A percentile compares a stretch with the other conserved stretches of the same genome.
Evolutionary conservation across 2,329 filamentous ascomycete species (phyloP).

Genomic region (Knufia fluminis): DNA sequence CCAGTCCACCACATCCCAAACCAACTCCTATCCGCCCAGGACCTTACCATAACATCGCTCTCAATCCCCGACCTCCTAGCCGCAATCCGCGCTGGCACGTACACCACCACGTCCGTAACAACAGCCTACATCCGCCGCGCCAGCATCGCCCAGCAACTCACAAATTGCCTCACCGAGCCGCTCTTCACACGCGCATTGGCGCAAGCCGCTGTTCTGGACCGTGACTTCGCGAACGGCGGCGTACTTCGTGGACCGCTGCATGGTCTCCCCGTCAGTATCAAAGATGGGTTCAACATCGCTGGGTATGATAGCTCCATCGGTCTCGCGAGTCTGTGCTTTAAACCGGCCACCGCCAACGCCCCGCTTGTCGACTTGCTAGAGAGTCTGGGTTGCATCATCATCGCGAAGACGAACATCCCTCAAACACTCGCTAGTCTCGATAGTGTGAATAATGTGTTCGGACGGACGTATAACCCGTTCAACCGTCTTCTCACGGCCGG

Average conservation of each 20-base stretch:
- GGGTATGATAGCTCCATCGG: conserved; percentile 48
- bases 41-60: conserved; percentile 27
- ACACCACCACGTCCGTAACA: conserved; percentile 39
- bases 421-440: conserved; percentile 49
- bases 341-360: conserved; percentile 49
- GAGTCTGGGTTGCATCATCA: conserved; percentile 55
- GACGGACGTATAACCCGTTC: conserved; percentile 53
- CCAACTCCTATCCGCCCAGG: conserved; percentile 33
- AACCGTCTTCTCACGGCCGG: conserved; percentile 53
- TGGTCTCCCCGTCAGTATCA: conserved; percentile 32
- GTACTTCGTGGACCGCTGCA: conserved; percentile 30
- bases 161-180: conserved; percentile 32
- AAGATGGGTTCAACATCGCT: conserved; percentile 28
- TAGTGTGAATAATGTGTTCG: conserved; percentile 49
- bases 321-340: conserved; percentile 51
- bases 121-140: conserved; percentile 46
- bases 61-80: conserved; percentile 40
- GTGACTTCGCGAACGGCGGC: conserved; percentile 21
- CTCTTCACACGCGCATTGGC: conserved; percentile 30
- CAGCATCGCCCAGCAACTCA: conserved; percentile 26
- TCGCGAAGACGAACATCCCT: conserved; percentile 62
- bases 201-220: conserved; percentile 31
- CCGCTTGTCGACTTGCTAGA: conserved; percentile 50
- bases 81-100: conserved; percentile 27
- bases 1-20: conserved; percentile 42